Percentiles rank a stretch among this genome's conserved stretches.
phyloP scores from a whole-genome alignment of 2,329 filamentous ascomycete species.

The Delphinella strobiligena region DNA sequence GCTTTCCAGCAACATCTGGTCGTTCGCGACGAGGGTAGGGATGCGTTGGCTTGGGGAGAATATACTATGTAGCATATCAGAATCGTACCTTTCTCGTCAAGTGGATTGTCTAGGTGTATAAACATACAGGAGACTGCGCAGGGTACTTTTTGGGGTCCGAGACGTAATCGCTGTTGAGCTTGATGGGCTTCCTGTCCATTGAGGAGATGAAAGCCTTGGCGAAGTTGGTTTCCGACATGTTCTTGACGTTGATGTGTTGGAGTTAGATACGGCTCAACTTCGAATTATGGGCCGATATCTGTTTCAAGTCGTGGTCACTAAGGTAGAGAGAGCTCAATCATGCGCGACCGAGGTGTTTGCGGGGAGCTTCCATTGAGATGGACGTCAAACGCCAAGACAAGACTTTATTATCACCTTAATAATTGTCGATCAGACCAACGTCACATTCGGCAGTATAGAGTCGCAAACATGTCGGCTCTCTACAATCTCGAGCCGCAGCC shows the following conservation, averaged over 20 bases:
- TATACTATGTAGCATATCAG: constrained; percentile 41
- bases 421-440: no score
- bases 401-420: no score
- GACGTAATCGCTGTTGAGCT: constrained; percentile 81
- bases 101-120: no score
- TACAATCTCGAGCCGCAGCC: constrained; percentile 94
- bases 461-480: constrained; percentile 64
- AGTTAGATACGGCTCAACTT: no score
- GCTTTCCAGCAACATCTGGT: constrained; percentile 32
- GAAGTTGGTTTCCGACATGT: constrained; percentile 57
- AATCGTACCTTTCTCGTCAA: no score
- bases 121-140: constrained; percentile 59
- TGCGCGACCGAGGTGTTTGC: no score
- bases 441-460: constrained; percentile 12
- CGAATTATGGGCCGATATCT: no score
- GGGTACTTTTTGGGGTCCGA: constrained; percentile 74
- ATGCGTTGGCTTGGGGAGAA: constrained; percentile 52
- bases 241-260: not conserved
- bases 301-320: no score
- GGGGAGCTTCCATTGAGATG: no score
- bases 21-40: constrained; percentile 36
- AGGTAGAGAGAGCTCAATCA: no score
- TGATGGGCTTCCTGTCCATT: constrained; percentile 66
- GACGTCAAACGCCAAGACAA: not conserved
- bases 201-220: constrained; percentile 70